Base-by-base conservation (phyloP, 208 protist genomes). In the Leptomonas seymouri region DNA sequence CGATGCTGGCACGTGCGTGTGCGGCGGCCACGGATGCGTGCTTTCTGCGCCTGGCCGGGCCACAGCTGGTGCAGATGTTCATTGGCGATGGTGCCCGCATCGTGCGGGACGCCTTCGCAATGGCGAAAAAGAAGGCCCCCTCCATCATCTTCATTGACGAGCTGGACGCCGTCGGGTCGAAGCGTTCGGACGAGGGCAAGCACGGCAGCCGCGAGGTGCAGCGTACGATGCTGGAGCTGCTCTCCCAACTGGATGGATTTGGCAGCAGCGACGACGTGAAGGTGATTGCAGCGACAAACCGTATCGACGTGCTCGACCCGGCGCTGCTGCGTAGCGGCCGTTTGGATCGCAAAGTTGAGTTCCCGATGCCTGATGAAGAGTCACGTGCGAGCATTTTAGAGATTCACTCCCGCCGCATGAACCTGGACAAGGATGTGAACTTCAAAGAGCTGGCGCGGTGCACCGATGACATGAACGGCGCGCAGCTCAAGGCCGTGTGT, bases 101-200 rank as follows among this genome's bases (percentile, higher is more conserved):
- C n/a, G 98, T 99, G 21, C 90, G 99, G 41, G 99, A 99, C 78
- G 98, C 98, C 31, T 99, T 99, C 89, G 97, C 96, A 4, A 89
- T 99, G 27, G 99, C 99, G 28, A 99, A 99, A 80, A 98, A 99
- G 80, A 99, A 99, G 80, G 91, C 94, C 14, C 98, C 98, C 7
- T 91, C 99, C 14, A 99, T 99, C 74, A 99, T 99, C 59, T 99
- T 99, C 80, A 99, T 99, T 73, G 99, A 99, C 75, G 99, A 99
- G 83, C 91, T 99, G 18, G 99, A 99, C 79, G 99, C 99, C 39
- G 97, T 99, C 53, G 99, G 99, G 55, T 99, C 98, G 11, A 99
- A 99, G 76, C 91, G 99, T 56, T 97, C 94, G n/a, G 98, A 99
- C 64, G 95, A 98, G 74, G 99, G 99, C 58, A 92, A 98, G 63